Conservation (phyloP, 2,329 filamentous ascomycete species). For the Capronia americana region DNA sequence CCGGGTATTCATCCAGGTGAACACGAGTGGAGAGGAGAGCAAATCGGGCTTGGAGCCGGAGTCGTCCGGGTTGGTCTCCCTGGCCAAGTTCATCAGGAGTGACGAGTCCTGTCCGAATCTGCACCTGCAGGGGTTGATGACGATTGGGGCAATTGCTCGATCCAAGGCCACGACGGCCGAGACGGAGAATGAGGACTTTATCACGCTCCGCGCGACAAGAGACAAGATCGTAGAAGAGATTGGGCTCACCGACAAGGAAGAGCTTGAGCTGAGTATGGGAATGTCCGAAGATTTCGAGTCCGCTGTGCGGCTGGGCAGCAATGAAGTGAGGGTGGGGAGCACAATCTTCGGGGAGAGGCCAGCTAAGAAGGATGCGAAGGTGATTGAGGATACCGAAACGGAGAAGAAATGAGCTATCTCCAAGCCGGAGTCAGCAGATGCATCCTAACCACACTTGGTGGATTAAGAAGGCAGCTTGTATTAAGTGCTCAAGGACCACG, state of each 20-base stretch:
- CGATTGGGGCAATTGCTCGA: conserved; percentile 91
- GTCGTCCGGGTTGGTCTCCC: conserved; percentile 49
- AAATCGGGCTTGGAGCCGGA: conserved; percentile 81
- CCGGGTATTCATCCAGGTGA: conserved; percentile 88
- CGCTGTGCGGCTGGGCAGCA: conserved; percentile 80
- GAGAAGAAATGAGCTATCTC: conserved; percentile 7
- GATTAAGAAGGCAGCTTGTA: neutral
- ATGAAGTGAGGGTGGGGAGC: conserved; percentile 89
- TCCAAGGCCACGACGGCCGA: conserved; percentile 75
- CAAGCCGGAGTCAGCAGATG: neutral
- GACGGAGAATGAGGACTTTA: conserved; percentile 91
- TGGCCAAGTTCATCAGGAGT: conserved; percentile 71
- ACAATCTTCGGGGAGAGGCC: conserved; percentile 90
- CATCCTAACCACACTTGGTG: neutral
- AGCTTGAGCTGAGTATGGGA: conserved; percentile 92
- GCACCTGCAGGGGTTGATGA: conserved; percentile 85
- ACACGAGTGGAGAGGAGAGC: conserved; percentile 84
- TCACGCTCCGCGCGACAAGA: conserved; percentile 69
- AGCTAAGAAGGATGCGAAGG: conserved; percentile 76
- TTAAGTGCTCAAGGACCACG: conserved; percentile 1
- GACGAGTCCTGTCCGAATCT: conserved; percentile 70
- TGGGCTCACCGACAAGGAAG: conserved; percentile 54
- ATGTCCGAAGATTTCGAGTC: conserved; percentile 98
- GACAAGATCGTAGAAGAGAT: conserved; percentile 72
- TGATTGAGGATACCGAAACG: conserved; percentile 46